Evolutionary conservation across 306 rosid genomes (phyloP).

Genomic region (Luffa aegyptiaca): DNA sequence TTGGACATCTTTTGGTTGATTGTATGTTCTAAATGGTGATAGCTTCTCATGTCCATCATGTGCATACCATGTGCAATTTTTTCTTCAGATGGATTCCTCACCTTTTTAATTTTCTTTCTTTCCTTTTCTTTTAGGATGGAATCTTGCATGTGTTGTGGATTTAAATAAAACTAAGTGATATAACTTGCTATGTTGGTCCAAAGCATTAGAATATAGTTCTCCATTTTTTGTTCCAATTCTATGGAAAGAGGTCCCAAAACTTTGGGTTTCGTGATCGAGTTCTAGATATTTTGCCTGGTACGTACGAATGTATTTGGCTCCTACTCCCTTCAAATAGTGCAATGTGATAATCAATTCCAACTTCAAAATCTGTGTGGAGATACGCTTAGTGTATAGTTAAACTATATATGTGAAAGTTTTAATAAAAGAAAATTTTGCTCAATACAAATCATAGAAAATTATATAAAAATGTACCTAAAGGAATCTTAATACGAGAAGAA

Average conservation of each 20-base stretch:
- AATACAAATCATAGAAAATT: too few relatives aligned
- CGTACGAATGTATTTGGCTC: background rate
- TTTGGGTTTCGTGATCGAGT: background rate
- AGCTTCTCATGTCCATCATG: background rate
- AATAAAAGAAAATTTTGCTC: too few relatives aligned
- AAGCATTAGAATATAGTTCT: slow-evolving; percentile 32
- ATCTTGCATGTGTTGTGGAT: slow-evolving; percentile 64
- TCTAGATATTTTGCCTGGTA: background rate
- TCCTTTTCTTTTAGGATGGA: slow-evolving; percentile 1
- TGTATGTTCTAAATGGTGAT: background rate
- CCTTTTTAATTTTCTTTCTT: background rate
- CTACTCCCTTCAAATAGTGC: background rate
- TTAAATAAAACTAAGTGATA: slow-evolving; percentile 37
- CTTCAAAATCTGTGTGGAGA: background rate
- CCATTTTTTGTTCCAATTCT: slow-evolving; percentile 8
- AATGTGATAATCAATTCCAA: background rate
- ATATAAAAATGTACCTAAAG: background rate
- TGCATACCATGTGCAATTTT: slow-evolving; percentile 4
- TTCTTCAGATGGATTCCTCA: background rate
- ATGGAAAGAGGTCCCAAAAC: background rate
- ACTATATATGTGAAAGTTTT: background rate
- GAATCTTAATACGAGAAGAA: background rate
- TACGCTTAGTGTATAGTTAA: background rate
- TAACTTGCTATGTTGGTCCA: slow-evolving; percentile 51
- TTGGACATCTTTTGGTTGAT: background rate